Base-by-base conservation (phyloP, 768 basidiomycete genomes). In the Lyophyllum atratum region DNA sequence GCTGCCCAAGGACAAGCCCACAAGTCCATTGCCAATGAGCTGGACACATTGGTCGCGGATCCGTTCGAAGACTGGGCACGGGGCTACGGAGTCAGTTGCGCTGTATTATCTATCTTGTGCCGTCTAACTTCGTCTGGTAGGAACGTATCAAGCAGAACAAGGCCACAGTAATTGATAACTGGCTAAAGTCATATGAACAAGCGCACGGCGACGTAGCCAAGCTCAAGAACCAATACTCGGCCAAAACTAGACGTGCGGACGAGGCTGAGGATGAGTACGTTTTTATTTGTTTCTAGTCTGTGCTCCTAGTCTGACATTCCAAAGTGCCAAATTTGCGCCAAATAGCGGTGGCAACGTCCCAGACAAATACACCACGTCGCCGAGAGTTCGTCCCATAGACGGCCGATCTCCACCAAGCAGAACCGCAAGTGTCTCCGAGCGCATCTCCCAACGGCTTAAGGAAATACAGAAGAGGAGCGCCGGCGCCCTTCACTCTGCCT, bases 211-310 rank as follows among this genome's bases (percentile, higher is more conserved):
- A 90, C 52, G 89, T 92, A 5, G 69, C 77, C 42, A 89, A 88
- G 71, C 73, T 94, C 60, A 93, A 91, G 72, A 81, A 86, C 50
- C 78, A 84, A 52, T 96, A 96, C 67, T 70, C 92, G 11, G 72
- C 80, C 29, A 96, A 94, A 71, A 87, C 84, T 0, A 84, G 92
- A 52, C 83, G 84, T 39, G 94, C 95, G 15, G 95, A 97, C 64
- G 95, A 97, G 67, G 88, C 89, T 8, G 93, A 93, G 69, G 95
- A 97, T 69, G 94, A 96, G 95, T 96, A 72, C 66, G 93, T 78
- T 26, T 28, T 37, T 19, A 43, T 51, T 48, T 46, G 6, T 47
- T n/a, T n/a, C 9, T 28, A 7, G 8, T 17, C 19, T 19, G 15
- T 19, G 26, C 12, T 47, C 26, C 15, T 34, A 37, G 37, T 47